Percentiles rank a stretch among this genome's conserved stretches.
Conservation (phyloP, 2,329 filamentous ascomycete species). For the Oidium heveae region DNA sequence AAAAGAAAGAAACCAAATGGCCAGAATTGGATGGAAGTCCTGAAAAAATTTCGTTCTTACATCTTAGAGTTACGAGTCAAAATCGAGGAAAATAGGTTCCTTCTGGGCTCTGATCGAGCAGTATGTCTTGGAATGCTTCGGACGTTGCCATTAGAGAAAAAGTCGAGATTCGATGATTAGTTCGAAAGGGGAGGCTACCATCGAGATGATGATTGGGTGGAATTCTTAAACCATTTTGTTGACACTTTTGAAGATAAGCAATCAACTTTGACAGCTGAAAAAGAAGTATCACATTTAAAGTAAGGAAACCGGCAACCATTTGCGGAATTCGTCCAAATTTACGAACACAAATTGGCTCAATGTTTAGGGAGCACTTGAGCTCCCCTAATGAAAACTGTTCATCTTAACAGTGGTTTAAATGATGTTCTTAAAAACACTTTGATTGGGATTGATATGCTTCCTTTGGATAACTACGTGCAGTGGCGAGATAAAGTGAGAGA, state of each 20-base stretch:
- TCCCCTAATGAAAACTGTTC: neutral
- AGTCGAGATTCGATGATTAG: neutral
- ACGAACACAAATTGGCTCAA: no score
- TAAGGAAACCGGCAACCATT: neutral
- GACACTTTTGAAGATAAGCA: no score
- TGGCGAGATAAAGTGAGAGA: no score
- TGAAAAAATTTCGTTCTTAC: no score
- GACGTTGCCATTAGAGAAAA: neutral
- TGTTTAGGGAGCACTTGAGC: neutral
- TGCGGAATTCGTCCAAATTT: neutral
- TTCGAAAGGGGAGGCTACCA: neutral
- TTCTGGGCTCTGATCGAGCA: neutral
- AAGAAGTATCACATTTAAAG: neutral
- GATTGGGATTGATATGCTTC: no score
- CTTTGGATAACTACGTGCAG: no score
- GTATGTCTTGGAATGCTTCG: neutral
- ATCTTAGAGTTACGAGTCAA: neutral
- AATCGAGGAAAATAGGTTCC: neutral
- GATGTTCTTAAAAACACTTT: neutral
- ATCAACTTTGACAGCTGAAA: no score
- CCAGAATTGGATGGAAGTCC: neutral
- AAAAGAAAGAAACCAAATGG: neutral
- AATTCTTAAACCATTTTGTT: no score
- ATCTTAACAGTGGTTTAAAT: neutral
- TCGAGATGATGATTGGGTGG: no score